Evolutionary conservation across 2,329 filamentous ascomycete species (phyloP).

Genomic region (Colletotrichum viniferum): DNA sequence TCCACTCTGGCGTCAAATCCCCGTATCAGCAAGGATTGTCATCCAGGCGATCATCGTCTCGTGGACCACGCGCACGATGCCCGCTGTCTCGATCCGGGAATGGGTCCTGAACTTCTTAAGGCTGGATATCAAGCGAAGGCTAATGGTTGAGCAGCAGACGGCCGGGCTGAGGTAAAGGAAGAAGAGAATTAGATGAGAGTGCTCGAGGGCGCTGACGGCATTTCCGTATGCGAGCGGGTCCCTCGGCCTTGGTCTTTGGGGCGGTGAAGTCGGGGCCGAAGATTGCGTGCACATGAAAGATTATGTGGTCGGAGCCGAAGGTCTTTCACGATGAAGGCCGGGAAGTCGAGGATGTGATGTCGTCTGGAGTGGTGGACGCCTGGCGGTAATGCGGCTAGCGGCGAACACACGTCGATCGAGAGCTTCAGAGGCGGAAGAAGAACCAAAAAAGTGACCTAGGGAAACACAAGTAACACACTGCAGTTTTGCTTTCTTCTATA

Average conservation of each 20-base stretch:
- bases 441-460: not conserved
- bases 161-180: not conserved
- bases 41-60: not conserved
- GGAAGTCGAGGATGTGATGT: not conserved
- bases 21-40: not conserved
- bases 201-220: not conserved
- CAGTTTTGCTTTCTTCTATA: not conserved
- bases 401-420: not conserved
- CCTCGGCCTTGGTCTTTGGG: not conserved
- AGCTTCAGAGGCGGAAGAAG: not conserved
- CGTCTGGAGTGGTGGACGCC: not conserved
- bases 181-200: not conserved
- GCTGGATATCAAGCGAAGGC: not conserved
- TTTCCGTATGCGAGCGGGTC: not conserved
- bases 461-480: not conserved
- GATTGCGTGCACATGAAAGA: not conserved
- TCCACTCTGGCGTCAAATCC: not conserved
- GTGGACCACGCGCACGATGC: not conserved
- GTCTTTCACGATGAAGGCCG: not conserved
- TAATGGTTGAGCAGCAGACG: not conserved
- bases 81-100: not conserved
- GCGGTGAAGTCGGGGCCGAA: not conserved
- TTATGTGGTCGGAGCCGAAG: not conserved
- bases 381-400: not conserved
- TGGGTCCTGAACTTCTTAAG: not conserved